phyloP scores from a whole-genome alignment of 1,139 yeast species.

The Kurtzmaniella quercitrusa region DNA sequence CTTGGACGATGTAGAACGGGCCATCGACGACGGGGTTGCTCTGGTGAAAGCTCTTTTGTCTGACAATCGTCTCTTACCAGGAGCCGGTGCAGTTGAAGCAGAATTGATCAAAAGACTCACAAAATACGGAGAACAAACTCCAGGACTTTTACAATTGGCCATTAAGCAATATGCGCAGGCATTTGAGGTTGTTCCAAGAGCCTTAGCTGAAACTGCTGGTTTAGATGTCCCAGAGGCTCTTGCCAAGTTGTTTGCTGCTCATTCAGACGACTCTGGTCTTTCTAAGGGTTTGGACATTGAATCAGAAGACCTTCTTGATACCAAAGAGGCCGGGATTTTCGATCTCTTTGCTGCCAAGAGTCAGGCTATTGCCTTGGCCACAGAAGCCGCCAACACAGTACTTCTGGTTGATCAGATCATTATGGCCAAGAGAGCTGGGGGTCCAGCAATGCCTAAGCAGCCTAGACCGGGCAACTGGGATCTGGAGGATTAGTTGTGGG shows the following conservation, averaged over 20 bases:
- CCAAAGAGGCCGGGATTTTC: constrained; percentile 62
- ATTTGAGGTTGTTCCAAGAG: constrained; percentile 89
- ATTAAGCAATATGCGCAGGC: constrained; percentile 93
- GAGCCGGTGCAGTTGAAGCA: constrained; percentile 96
- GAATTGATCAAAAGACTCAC: constrained; percentile 79
- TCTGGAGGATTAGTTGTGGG: constrained; percentile 62
- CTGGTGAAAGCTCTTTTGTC: constrained; percentile 86
- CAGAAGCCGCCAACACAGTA: constrained; percentile 91
- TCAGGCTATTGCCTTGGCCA: constrained; percentile 88
- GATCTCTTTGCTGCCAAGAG: constrained; percentile 79
- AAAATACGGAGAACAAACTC: constrained; percentile 86
- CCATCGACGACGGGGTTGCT: constrained; percentile 94
- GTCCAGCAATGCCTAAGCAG: constrained; percentile 88
- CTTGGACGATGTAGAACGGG: constrained; percentile 92
- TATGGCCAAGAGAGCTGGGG: constrained; percentile 96
- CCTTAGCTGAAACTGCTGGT: constrained; percentile 93
- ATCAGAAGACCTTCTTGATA: constrained; percentile 68
- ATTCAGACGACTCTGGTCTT: constrained; percentile 44
- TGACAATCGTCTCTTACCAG: constrained; percentile 78
- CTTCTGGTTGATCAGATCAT: constrained; percentile 87
- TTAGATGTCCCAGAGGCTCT: constrained; percentile 83
- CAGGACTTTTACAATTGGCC: constrained; percentile 89
- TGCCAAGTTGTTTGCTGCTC: constrained; percentile 86
- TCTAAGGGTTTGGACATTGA: constrained; percentile 72
- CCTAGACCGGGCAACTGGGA: constrained; percentile 97